phyloP scores from a whole-genome alignment of 2,329 filamentous ascomycete species.

The Remersonia thermophila region DNA sequence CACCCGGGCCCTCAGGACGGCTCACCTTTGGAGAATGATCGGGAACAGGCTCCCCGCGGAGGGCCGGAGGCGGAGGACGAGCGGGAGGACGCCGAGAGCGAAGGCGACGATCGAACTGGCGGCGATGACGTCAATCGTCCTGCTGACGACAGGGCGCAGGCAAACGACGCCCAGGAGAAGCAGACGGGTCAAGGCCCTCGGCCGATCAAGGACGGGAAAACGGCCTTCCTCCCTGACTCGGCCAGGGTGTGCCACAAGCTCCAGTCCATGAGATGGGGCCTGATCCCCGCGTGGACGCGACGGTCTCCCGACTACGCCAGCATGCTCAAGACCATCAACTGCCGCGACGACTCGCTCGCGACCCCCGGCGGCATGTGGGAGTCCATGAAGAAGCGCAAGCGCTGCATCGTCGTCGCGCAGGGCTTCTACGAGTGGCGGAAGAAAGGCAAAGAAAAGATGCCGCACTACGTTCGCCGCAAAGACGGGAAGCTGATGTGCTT shows the following conservation, averaged over 20 bases:
- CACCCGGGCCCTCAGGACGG: conserved; percentile 43
- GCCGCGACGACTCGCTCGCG: conserved; percentile 73
- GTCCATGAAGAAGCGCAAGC: conserved; percentile 77
- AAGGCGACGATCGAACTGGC: neutral
- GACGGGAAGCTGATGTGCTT: conserved; percentile 80
- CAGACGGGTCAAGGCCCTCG: no score
- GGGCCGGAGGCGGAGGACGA: no score
- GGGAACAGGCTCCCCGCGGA: neutral
- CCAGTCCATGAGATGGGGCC: conserved; percentile 91
- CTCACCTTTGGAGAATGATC: neutral
- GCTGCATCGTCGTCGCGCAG: conserved; percentile 78
- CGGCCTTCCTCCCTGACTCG: no score
- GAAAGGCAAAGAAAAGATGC: conserved; percentile 58
- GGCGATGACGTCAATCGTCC: neutral
- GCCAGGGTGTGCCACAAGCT: conserved; percentile 57
- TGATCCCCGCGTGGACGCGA: conserved; percentile 90
- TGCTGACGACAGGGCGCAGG: neutral
- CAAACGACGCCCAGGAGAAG: neutral
- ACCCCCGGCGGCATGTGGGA: conserved; percentile 78
- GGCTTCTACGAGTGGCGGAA: conserved; percentile 97
- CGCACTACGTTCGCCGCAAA: conserved; percentile 70
- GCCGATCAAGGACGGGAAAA: no score
- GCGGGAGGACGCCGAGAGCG: no score
- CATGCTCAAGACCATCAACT: conserved; percentile 86
- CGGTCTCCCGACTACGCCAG: conserved; percentile 64